A percentile compares a stretch with the other conserved stretches of the same genome.
Conservation (phyloP, 768 basidiomycete genomes). For the Rhodocollybia butyracea region DNA sequence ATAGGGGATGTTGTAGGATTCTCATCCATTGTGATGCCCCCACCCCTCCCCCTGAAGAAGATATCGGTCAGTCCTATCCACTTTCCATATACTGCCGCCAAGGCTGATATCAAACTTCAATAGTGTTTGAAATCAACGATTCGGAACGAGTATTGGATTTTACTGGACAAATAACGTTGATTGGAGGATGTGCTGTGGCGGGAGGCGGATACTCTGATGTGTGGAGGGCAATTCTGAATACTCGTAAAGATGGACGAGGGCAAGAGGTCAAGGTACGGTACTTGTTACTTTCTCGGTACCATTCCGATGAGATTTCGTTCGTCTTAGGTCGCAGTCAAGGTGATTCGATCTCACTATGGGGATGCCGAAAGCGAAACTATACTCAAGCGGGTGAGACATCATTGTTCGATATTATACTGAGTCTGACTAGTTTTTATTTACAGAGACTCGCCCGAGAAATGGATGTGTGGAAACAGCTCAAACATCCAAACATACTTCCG, state of each 20-base stretch:
- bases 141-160: constrained; percentile 4
- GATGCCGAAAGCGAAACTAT: constrained; percentile 29
- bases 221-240: constrained; percentile 35
- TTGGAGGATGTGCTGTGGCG: constrained; percentile 23
- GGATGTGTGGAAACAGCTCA: constrained; percentile 32
- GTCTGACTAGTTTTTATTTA: background rate
- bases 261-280: constrained; percentile 11
- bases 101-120: background rate
- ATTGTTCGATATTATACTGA: too few species aligned
- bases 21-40: background rate
- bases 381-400: constrained; percentile 24
- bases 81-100: background rate
- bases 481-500: constrained; percentile 36
- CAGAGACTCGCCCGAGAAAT: constrained; percentile 35
- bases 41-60: constrained; percentile 3
- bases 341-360: constrained; percentile 29
- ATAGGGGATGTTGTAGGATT: background rate
- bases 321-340: constrained; percentile 35
- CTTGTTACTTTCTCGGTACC: background rate
- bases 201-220: constrained; percentile 45
- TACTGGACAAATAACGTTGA: constrained; percentile 15
- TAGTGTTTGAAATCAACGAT: constrained; percentile 1
- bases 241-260: constrained; percentile 16
- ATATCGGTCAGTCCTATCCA: background rate
- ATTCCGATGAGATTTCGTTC: background rate